These are phyloP conservation scores for Geranium rotundifolium DNA, from an alignment of 345 rosid species.

Conservation along the genomic window DNA sequence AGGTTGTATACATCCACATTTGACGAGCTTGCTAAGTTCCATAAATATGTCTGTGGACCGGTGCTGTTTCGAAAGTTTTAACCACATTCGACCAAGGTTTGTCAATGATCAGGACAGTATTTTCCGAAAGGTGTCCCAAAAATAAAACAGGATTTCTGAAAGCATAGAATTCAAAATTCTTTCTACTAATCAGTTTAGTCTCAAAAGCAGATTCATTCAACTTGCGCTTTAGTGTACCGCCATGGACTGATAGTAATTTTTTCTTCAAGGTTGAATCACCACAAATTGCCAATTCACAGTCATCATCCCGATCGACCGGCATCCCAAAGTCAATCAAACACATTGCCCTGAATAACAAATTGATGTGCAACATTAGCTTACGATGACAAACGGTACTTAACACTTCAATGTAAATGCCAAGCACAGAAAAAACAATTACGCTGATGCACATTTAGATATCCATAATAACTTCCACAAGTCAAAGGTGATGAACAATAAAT, in stretches of 20 bases:
- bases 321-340: slow-evolving; percentile 71
- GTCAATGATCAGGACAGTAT: slow-evolving; percentile 65
- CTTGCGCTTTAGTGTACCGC: slow-evolving; percentile 35
- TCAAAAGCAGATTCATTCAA: slow-evolving; percentile 36
- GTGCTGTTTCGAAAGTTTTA: slow-evolving; percentile 54
- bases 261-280: slow-evolving; percentile 30
- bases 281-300: slow-evolving; percentile 33
- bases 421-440: too few species aligned
- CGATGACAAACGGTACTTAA: not conserved
- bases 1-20: slow-evolving; percentile 2
- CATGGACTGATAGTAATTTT: slow-evolving; percentile 26
- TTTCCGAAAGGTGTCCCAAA: slow-evolving; percentile 67
- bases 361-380: not conserved
- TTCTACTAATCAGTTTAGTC: slow-evolving; percentile 34
- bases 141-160: slow-evolving; percentile 85
- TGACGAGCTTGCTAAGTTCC: slow-evolving; percentile 38
- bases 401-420: not conserved
- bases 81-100: slow-evolving; percentile 91
- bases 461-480: too few species aligned
- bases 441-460: too few species aligned
- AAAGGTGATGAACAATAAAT: too few species aligned
- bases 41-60: slow-evolving; percentile 85
- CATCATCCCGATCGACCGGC: slow-evolving; percentile 61
- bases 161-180: slow-evolving; percentile 64
- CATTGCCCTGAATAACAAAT: slow-evolving; percentile 60